Evolutionary conservation across 805 yeast genomes (phyloP), one percentile per base, ranked within the genome.

Genomic region (Debaryomyces hansenii): DNA sequence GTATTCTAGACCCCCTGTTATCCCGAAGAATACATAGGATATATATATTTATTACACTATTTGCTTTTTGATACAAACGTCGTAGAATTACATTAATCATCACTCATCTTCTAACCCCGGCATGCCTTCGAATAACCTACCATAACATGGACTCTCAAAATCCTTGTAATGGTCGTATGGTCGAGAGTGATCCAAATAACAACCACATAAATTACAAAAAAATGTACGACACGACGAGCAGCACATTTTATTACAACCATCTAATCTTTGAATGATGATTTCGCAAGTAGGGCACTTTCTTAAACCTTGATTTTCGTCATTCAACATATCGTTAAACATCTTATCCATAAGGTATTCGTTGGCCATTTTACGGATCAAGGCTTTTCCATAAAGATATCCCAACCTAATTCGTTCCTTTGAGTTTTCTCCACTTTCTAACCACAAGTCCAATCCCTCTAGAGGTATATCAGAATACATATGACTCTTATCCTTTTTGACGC

Each of bases 221-320:
- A 60, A 54, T 0, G 75, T 65, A 4, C 54, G 51, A 50, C 88
- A 83, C 5, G 72, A 62, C 0, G 69, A 51, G 54, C 89, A 83
- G 33, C 67, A 70, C 84, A 83, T 81, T 54, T 79, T 81, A 55
- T 82, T 83, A 58, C 87, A 83, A 4, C 87, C 89, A 52, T 82
- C 86, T 20, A 74, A 64, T 47, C 80, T 72, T 48, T 80, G 80
- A 5, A 80, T 74, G 5, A 74, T 74, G 2, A 74, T 55, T 12
- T 61, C 58, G 55, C 87, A 83, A 4, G 61, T 59, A 0, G 88
- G 87, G 51, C 87, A 83, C 43, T 69, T 59, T 16, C 68, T 70
- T 44, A 78, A 61, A 27, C 72, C 74, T 1, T 72, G 66, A 2
- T 67, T 67, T n/a, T 69, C 72, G 8, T 71, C 69, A 10, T 52